Evolutionary conservation across 306 rosid species (phyloP).

Genomic region (Acacia crassicarpa): DNA sequence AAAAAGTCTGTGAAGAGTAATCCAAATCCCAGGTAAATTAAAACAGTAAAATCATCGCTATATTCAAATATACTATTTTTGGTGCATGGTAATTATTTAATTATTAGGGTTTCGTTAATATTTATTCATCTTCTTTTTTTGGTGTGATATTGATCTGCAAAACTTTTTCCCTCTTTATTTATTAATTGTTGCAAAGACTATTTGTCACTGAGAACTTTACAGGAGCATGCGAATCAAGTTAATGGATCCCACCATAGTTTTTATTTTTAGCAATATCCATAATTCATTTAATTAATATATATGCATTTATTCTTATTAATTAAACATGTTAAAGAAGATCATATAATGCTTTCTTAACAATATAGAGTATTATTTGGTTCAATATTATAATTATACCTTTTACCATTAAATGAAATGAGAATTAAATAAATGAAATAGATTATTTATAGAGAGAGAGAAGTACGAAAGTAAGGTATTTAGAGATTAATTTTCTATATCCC

Average conservation of each 20-base stretch:
- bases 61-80: too few relatives aligned
- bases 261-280: not conserved
- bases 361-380: too few relatives aligned
- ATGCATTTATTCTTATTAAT: not conserved
- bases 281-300: not conserved
- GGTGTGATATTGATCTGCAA: not conserved
- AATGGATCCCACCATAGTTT: not conserved
- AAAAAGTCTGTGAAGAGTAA: constrained; percentile 71
- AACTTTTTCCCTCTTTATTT: not conserved
- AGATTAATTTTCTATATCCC: not conserved
- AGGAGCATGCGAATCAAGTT: not conserved
- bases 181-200: not conserved
- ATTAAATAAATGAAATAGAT: not conserved
- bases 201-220: not conserved
- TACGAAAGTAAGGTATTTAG: not conserved
- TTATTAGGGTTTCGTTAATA: not conserved
- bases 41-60: not conserved
- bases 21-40: constrained; percentile 64
- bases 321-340: not conserved
- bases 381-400: too few relatives aligned
- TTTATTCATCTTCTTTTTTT: not conserved
- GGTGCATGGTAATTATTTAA: not conserved
- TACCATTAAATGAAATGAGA: not conserved
- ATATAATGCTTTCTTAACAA: not conserved
- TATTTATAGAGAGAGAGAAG: too few relatives aligned